Conservation (phyloP, 331 rosid species). For the Acacia concinna region DNA sequence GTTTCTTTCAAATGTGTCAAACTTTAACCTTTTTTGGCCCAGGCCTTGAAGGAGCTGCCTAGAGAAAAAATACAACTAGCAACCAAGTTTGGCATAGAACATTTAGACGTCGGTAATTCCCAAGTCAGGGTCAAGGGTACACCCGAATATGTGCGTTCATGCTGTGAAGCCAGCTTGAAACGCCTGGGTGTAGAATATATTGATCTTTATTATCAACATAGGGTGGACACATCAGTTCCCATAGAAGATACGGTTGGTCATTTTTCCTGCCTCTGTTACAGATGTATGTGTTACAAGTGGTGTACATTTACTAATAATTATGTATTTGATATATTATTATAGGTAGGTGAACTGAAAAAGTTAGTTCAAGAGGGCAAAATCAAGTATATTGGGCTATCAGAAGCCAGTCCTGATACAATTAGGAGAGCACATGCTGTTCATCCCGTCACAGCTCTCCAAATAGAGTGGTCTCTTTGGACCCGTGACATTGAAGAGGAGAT, state of each 20-base stretch:
- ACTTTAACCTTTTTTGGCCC: neutral
- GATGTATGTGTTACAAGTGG: neutral
- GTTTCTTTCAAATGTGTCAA: neutral
- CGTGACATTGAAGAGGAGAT: constrained; percentile 49
- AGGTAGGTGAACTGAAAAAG: constrained; percentile 53
- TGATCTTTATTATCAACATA: constrained; percentile 55
- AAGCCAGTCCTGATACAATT: constrained; percentile 47
- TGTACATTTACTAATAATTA: neutral
- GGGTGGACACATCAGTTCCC: constrained; percentile 44
- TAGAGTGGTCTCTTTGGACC: constrained; percentile 56
- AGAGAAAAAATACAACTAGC: constrained; percentile 43
- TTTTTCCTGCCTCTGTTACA: neutral
- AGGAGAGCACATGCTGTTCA: constrained; percentile 55
- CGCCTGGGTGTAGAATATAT: constrained; percentile 43
- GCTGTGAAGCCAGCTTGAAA: constrained; percentile 47
- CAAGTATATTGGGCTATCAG: constrained; percentile 46
- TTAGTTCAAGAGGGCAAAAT: constrained; percentile 52
- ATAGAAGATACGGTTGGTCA: constrained; percentile 49
- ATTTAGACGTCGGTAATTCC: neutral
- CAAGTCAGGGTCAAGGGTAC: constrained; percentile 20
- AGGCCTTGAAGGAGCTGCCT: constrained; percentile 23
- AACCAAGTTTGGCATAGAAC: constrained; percentile 44
- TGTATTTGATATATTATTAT: neutral
- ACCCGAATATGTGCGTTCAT: constrained; percentile 36
- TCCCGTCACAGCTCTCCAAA: constrained; percentile 48